Evolutionary conservation across 2,329 filamentous ascomycete species (phyloP).

Genomic region (Sporothrix inflata): DNA sequence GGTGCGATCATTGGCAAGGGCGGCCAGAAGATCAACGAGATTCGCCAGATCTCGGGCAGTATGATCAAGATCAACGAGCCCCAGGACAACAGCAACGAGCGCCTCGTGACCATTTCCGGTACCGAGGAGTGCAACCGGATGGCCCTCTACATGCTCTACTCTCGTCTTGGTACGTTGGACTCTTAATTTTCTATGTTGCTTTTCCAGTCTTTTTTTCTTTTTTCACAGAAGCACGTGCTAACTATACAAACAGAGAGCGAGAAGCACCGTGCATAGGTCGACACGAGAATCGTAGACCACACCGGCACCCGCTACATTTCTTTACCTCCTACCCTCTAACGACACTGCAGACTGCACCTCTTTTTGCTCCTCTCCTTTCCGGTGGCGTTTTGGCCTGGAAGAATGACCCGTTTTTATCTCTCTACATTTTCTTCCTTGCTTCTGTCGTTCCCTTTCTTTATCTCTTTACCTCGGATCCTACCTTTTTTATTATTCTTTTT

Average conservation of each 20-base stretch:
- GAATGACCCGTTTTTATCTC: neutral
- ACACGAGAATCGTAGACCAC: neutral
- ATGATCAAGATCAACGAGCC: conserved; percentile 99
- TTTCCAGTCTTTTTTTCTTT: neutral
- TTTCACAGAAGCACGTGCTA: conserved; percentile 25
- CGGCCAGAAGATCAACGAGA: conserved; percentile 99
- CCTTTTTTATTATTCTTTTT: neutral
- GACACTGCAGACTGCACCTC: neutral
- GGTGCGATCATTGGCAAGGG: conserved; percentile 99
- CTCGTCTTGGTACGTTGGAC: conserved; percentile 76
- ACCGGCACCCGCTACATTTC: neutral
- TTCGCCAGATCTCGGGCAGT: conserved; percentile 92
- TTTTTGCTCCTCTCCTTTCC: conserved; percentile 5
- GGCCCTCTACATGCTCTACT: conserved; percentile 99
- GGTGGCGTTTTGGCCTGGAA: conserved; percentile 17
- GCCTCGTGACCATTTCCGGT: conserved; percentile 94
- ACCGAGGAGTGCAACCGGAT: conserved; percentile 99
- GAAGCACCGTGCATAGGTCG: conserved; percentile 67
- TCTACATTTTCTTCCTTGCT: neutral
- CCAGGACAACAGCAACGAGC: conserved; percentile 98
- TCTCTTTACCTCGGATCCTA: neutral
- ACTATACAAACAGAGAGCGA: conserved; percentile 63
- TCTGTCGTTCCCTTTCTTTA: neutral
- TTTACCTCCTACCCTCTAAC: neutral
- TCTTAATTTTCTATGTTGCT: conserved; percentile 48